Evolutionary conservation across 768 basidiomycete species (phyloP).

Genomic region (Psilocybe tampanensis): DNA sequence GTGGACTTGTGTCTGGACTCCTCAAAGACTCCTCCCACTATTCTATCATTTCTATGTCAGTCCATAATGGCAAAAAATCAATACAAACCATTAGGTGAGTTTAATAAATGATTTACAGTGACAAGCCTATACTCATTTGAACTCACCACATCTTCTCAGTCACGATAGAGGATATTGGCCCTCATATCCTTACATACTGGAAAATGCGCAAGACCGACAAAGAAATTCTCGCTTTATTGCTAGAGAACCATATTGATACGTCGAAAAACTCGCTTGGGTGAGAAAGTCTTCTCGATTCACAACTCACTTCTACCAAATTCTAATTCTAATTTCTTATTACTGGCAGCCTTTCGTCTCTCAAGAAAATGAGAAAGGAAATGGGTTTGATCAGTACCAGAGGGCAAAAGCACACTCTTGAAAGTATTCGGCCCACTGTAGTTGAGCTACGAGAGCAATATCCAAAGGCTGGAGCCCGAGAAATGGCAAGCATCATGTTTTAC

Average conservation of each 20-base stretch:
- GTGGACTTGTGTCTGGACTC: no score
- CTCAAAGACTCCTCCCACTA: no score
- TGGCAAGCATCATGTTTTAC: slow-evolving; percentile 22
- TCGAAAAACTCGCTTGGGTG: slow-evolving; percentile 25
- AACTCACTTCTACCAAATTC: background rate
- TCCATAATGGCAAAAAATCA: background rate
- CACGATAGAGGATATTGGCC: slow-evolving; percentile 11
- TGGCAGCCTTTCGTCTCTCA: slow-evolving; percentile 14
- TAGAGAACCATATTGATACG: slow-evolving; percentile 23
- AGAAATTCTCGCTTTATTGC: slow-evolving; percentile 23
- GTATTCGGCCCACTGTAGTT: slow-evolving; percentile 18
- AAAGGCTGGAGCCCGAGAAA: slow-evolving; percentile 26
- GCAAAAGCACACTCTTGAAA: slow-evolving; percentile 24
- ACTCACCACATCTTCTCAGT: slow-evolving; percentile 10
- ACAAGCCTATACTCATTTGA: background rate
- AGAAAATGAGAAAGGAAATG: slow-evolving; percentile 16
- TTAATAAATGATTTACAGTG: background rate
- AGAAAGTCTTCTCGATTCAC: background rate
- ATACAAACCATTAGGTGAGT: background rate
- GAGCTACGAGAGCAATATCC: slow-evolving; percentile 24
- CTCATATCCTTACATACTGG: slow-evolving; percentile 21
- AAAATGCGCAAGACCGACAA: slow-evolving; percentile 24
- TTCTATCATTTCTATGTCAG: no score
- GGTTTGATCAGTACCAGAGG: slow-evolving; percentile 19
- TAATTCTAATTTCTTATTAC: background rate